A percentile compares a stretch with the other conserved stretches of the same genome.
Conservation (phyloP, 2,329 filamentous ascomycete species). For the Microsporum canis region DNA sequence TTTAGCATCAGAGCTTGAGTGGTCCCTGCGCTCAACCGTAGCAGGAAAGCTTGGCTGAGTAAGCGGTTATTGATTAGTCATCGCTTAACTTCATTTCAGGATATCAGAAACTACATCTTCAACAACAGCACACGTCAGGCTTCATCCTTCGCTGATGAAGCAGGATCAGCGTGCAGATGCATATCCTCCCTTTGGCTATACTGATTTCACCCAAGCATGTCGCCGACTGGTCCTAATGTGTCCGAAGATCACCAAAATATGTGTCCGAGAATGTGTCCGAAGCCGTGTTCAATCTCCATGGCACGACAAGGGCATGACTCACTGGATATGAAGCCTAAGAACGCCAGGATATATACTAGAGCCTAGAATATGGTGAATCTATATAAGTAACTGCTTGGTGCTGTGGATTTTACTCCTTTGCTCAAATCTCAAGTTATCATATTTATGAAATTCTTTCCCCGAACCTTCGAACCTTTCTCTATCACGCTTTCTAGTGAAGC, state of each 20-base stretch:
- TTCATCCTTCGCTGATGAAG: background rate
- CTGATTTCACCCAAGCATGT: background rate
- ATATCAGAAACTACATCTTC: background rate
- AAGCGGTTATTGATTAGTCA: background rate
- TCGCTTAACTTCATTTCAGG: background rate
- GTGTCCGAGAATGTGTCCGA: background rate
- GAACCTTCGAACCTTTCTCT: background rate
- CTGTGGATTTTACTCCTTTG: background rate
- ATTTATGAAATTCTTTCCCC: background rate
- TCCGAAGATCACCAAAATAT: background rate
- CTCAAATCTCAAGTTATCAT: background rate
- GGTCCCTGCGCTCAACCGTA: conserved; percentile 21
- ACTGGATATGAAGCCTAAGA: background rate
- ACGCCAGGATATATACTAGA: background rate
- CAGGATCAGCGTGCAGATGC: background rate
- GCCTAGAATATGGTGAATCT: background rate
- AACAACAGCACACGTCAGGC: background rate
- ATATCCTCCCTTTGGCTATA: background rate
- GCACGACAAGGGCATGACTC: background rate
- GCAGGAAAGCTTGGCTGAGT: conserved; percentile 6
- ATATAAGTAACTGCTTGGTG: background rate
- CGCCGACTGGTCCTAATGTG: background rate
- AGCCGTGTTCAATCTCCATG: background rate
- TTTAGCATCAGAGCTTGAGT: conserved; percentile 18
- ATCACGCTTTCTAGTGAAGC: background rate